Percentiles rank a stretch among this genome's conserved stretches.
These are phyloP conservation scores for Chenopodium formosanum DNA, from an alignment of 148 eudicot genomes.

Conservation along the genomic window DNA sequence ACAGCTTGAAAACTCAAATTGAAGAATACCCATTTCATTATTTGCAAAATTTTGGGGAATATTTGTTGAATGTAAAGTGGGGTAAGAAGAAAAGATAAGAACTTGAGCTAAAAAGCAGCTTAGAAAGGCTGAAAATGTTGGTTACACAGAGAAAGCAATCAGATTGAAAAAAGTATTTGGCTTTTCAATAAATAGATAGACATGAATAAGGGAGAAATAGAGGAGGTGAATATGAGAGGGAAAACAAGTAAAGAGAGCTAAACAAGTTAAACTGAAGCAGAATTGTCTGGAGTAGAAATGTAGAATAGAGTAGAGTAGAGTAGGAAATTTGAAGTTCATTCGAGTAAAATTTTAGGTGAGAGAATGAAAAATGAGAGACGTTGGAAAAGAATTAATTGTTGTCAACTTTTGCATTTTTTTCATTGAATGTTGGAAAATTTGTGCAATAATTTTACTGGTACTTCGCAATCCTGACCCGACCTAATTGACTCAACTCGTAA, in stretches of 20 bases:
- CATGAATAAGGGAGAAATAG: background rate
- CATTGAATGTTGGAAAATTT: too few relatives aligned
- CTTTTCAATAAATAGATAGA: conserved; percentile 6
- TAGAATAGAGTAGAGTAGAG: background rate
- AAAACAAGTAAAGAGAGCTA: background rate
- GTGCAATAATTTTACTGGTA: too few relatives aligned
- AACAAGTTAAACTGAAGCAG: background rate
- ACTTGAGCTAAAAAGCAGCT: conserved; percentile 1
- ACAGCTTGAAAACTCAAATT: conserved; percentile 13
- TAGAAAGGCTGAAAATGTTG: conserved; percentile 4
- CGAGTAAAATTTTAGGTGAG: background rate
- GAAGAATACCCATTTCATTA: conserved; percentile 16
- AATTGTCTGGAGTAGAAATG: background rate
- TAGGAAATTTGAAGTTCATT: background rate
- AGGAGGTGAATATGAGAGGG: background rate
- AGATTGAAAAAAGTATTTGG: conserved; percentile 7
- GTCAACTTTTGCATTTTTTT: too few relatives aligned
- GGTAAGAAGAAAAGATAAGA: conserved; percentile 2
- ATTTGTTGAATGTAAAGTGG: background rate
- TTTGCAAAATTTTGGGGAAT: conserved; percentile 6
- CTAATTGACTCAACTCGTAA: too few relatives aligned
- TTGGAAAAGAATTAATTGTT: too few relatives aligned
- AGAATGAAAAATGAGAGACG: too few relatives aligned
- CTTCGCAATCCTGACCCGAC: too few relatives aligned
- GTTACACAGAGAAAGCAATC: background rate